A percentile compares a stretch with the other conserved stretches of the same genome.
Conservation (phyloP, 805 yeast species). For the Metschnikowia cubensis region DNA sequence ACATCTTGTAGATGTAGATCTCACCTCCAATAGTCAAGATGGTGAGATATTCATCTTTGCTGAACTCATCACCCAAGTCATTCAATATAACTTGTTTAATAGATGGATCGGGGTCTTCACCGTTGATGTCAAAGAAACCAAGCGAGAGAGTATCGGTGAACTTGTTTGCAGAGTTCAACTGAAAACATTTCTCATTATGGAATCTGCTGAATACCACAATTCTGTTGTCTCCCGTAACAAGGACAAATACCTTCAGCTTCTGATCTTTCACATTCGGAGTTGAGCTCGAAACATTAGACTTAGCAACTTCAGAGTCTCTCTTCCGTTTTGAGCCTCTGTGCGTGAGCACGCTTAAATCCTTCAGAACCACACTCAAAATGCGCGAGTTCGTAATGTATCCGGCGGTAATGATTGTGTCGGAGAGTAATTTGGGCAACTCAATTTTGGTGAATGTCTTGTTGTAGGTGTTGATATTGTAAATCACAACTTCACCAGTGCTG, state of each 20-base stretch:
- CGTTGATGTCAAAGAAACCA: slow-evolving; percentile 47
- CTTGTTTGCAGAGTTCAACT: slow-evolving; percentile 46
- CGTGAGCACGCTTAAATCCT: slow-evolving; percentile 24
- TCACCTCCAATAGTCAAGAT: slow-evolving; percentile 81
- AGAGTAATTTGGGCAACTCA: slow-evolving; percentile 38
- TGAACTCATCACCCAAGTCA: slow-evolving; percentile 55
- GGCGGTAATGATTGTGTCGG: slow-evolving; percentile 57
- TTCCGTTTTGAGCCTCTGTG: slow-evolving; percentile 32
- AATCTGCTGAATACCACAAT: slow-evolving; percentile 59
- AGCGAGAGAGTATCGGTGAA: slow-evolving; percentile 43
- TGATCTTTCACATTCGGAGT: slow-evolving; percentile 12
- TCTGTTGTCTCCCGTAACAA: slow-evolving; percentile 76
- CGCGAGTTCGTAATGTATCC: slow-evolving; percentile 60
- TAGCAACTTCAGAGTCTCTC: slow-evolving; percentile 12
- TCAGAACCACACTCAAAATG: slow-evolving; percentile 41
- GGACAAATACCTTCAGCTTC: slow-evolving; percentile 48
- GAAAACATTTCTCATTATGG: slow-evolving; percentile 50
- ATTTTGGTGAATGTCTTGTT: slow-evolving; percentile 31
- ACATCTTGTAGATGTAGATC: slow-evolving; percentile 60
- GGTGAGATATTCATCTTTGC: slow-evolving; percentile 60
- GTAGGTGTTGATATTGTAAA: slow-evolving; percentile 42
- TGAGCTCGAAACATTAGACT: neutral
- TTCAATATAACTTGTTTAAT: slow-evolving; percentile 64
- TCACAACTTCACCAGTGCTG: slow-evolving; percentile 66
- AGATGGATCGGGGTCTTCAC: slow-evolving; percentile 64